Percentiles rank a stretch among this genome's conserved stretches.
These are phyloP conservation scores for Mycena metata DNA, from an alignment of 768 basidiomycete genomes.

Conservation along the genomic window DNA sequence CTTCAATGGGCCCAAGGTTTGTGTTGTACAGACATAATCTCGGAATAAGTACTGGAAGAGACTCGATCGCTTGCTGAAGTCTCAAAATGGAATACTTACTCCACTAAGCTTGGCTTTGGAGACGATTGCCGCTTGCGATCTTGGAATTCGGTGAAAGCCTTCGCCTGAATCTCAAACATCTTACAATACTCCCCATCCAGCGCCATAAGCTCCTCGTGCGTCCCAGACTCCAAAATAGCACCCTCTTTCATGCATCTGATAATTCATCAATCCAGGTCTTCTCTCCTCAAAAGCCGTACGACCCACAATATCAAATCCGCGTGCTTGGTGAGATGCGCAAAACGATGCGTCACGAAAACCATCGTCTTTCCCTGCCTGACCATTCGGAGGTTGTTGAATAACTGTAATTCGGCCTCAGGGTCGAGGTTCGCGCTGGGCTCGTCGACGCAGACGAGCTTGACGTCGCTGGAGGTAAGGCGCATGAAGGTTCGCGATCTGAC, in stretches of 20 bases:
- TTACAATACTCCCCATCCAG: constrained; percentile 49
- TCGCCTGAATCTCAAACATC: constrained; percentile 52
- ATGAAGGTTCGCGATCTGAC: constrained; percentile 50
- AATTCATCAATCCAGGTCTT: background rate
- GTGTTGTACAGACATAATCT: no score
- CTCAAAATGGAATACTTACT: no score
- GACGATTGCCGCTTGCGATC: no score
- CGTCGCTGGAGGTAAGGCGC: constrained; percentile 44
- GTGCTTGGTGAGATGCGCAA: constrained; percentile 53
- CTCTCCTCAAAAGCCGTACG: no score
- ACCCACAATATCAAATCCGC: constrained; percentile 55
- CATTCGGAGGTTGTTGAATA: constrained; percentile 51
- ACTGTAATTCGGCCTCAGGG: constrained; percentile 56
- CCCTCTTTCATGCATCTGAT: constrained; percentile 57
- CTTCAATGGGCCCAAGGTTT: no score
- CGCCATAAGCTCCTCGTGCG: constrained; percentile 50
- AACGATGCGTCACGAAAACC: constrained; percentile 55
- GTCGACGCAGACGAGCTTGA: constrained; percentile 58
- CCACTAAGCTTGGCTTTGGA: no score
- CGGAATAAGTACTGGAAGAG: no score
- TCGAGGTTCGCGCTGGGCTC: constrained; percentile 66
- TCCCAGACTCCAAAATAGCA: constrained; percentile 47
- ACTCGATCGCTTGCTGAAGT: no score
- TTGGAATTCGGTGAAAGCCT: constrained; percentile 43
- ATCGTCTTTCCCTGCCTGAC: constrained; percentile 54